Evolutionary conservation across 257 asterid species (phyloP), one percentile per base, ranked within the genome.

Genomic region (Petunia axillaris): DNA sequence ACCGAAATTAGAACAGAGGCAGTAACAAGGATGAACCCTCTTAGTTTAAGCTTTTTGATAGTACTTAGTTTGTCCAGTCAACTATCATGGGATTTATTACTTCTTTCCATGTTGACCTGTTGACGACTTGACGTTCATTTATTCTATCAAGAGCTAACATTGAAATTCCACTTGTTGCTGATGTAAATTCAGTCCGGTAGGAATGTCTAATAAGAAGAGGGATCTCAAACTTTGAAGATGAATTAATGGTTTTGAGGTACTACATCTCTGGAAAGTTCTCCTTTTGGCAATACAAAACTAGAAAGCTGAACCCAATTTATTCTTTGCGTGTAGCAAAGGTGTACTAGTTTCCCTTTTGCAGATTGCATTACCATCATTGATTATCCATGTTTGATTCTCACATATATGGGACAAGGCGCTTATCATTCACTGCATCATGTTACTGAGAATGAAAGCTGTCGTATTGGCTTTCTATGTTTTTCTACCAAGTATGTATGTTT

Each of bases 381-480:
- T 58, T 94, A 94, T 87, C 98, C 98, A 5, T 90, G 97, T 0
- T 84, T 94, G 50, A 73, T 92, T 86, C 97, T 94, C 25, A 97
- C 98, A 2, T 92, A 94, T 77, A 92, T 94, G 98, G 98, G 98
- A 46, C 98, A 94, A 86, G 97, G 97, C n/a, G 98, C 98, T 8
- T 94, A 91, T 85, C 93, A 92, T 68, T 94, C 97, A 38, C 86
- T 71, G 85, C 94, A 94, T 83, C 98, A 94, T 41, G 76, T 40
- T 25, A 16, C 84, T 41, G 82, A 85, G 11, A 76, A 62, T 62
- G 85, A 87, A 0, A 66, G 75, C 58, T 86, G 88, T 79, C 86
- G 65, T 62, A 86, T 92, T 81, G 98, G 98, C 78, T 94, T 25
- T 94, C 85, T 94, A 94, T 67, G 94, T 91, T 48, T 93, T 97